phyloP scores from a whole-genome alignment of 73 alveolate genomes.

The Paramecium primaurelia region DNA sequence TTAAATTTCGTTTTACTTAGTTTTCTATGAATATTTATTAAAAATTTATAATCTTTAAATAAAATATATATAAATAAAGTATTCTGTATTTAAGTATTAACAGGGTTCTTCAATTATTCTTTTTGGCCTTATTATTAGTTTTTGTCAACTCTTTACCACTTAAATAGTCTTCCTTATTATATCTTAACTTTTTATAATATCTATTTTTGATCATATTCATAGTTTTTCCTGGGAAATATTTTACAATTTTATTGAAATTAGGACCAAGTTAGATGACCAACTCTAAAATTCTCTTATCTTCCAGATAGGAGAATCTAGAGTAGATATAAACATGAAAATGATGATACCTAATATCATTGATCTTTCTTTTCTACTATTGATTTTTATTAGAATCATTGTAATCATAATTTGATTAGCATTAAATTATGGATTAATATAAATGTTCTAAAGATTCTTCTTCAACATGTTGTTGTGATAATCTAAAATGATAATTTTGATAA shows the following conservation, averaged over 20 bases:
- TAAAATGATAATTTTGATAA: not conserved
- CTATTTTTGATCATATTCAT: slow-evolving; percentile 41
- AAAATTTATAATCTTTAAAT: not conserved
- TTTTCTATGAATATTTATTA: not conserved
- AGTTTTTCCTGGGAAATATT: slow-evolving; percentile 42
- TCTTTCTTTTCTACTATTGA: not conserved
- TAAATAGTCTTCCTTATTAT: not conserved
- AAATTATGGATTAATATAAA: not conserved
- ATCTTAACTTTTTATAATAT: slow-evolving; percentile 25
- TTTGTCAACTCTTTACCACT: not conserved
- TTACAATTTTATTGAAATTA: slow-evolving; percentile 25
- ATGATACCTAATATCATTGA: not conserved
- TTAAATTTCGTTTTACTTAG: not conserved
- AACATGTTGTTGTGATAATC: not conserved
- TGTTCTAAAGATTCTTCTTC: slow-evolving; percentile 22
- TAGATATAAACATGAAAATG: not conserved
- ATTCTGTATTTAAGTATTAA: not conserved
- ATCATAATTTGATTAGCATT: not conserved
- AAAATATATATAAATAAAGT: not conserved
- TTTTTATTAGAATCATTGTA: not conserved
- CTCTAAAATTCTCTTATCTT: slow-evolving; percentile 13
- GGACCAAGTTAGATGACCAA: slow-evolving; percentile 18
- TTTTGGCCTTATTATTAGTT: not conserved
- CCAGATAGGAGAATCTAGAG: not conserved
- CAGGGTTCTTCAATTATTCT: not conserved